phyloP scores from a whole-genome alignment of 2,329 filamentous ascomycete species.

The Coniochaeta sp. region DNA sequence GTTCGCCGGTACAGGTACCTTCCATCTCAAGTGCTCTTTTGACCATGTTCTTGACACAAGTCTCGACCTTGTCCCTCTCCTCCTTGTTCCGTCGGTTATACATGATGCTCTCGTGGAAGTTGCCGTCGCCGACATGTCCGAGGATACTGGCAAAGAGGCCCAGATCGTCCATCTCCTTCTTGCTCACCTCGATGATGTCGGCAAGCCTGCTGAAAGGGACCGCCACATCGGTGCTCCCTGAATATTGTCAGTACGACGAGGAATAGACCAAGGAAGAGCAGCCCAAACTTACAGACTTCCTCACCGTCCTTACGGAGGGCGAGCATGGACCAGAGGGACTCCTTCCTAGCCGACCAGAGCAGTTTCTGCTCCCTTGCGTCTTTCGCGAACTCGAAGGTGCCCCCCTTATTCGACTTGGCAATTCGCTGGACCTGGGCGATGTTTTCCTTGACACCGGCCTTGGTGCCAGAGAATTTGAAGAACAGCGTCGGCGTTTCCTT shows the following conservation, averaged over 20 bases:
- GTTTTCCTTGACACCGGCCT: constrained; percentile 70
- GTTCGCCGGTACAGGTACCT: constrained; percentile 84
- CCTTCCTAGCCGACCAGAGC: constrained; percentile 74
- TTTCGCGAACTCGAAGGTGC: constrained; percentile 68
- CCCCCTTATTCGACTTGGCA: constrained; percentile 55
- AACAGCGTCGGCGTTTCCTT: constrained; percentile 71
- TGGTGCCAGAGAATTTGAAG: constrained; percentile 80
- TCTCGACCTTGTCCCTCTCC: constrained; percentile 69
- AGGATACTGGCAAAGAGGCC: constrained; percentile 82
- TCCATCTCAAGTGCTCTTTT: constrained; percentile 89
- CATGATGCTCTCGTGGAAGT: constrained; percentile 91
- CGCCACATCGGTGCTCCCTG: constrained; percentile 75
- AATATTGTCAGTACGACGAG: constrained; percentile 9
- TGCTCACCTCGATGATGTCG: constrained; percentile 73
- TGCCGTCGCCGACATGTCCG: constrained; percentile 87
- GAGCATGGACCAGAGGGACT: constrained; percentile 78
- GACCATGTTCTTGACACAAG: constrained; percentile 84
- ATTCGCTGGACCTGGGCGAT: constrained; percentile 62
- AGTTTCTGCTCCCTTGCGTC: constrained; percentile 64
- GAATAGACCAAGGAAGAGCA: neutral
- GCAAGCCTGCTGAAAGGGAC: constrained; percentile 70
- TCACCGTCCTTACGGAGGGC: constrained; percentile 58
- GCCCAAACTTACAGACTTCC: constrained; percentile 56
- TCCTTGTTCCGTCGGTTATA: constrained; percentile 65
- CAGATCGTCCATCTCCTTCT: constrained; percentile 80